phyloP scores from a whole-genome alignment of 1,139 yeast species.

The Debaryomycetaceae sp. region DNA sequence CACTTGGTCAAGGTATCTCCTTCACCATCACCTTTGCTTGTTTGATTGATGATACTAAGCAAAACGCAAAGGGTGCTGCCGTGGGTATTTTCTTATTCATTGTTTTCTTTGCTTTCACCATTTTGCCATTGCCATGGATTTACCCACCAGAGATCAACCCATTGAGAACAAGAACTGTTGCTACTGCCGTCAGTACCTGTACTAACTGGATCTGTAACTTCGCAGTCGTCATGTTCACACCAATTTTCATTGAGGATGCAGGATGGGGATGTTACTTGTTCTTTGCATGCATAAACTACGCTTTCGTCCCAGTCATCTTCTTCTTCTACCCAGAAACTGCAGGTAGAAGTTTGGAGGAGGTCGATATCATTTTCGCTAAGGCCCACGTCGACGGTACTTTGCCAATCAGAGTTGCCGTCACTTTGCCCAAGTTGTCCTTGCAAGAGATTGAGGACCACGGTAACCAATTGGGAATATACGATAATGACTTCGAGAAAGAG shows the following conservation, averaged over 20 bases:
- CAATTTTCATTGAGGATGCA: conserved; percentile 33
- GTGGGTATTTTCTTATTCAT: conserved; percentile 51
- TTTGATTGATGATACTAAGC: conserved; percentile 26
- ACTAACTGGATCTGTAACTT: conserved; percentile 43
- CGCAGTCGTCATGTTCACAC: conserved; percentile 45
- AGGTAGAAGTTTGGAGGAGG: conserved; percentile 44
- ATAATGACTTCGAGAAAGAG: conserved; percentile 38
- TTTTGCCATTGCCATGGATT: conserved; percentile 53
- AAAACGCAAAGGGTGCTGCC: conserved; percentile 43
- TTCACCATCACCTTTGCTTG: conserved; percentile 38
- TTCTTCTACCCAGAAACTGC: conserved; percentile 48
- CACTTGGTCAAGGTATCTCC: conserved; percentile 40
- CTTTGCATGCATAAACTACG: conserved; percentile 34
- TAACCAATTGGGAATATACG: conserved; percentile 43
- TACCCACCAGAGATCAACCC: conserved; percentile 61
- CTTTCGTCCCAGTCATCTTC: conserved; percentile 37
- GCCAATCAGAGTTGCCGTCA: conserved; percentile 48
- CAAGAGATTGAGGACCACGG: conserved; percentile 48
- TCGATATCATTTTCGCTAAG: conserved; percentile 43
- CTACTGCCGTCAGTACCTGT: conserved; percentile 47
- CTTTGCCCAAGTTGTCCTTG: conserved; percentile 42
- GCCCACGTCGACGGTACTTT: conserved; percentile 43
- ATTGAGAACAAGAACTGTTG: conserved; percentile 53
- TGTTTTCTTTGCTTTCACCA: conserved; percentile 50
- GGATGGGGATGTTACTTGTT: conserved; percentile 42